A percentile compares a stretch with the other conserved stretches of the same genome.
Evolutionary conservation across 2,329 filamentous ascomycete genomes (phyloP).

Genomic region (Hypoxylon sp.): DNA sequence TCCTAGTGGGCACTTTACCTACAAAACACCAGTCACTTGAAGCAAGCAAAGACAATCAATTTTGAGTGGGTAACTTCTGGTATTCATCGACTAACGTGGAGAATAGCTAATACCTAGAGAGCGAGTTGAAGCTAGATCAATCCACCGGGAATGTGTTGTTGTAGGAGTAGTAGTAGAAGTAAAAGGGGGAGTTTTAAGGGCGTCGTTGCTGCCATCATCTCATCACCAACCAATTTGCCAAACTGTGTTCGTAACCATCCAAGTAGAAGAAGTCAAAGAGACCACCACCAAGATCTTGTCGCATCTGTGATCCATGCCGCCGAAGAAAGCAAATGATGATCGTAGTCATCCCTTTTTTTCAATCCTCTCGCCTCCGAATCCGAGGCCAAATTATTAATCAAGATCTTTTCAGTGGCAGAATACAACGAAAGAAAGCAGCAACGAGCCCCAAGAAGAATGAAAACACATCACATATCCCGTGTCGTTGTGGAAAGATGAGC

Average conservation of each 20-base stretch:
- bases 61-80: conserved; percentile 76
- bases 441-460: conserved; percentile 41
- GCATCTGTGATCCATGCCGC: conserved; percentile 33
- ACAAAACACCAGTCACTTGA: conserved; percentile 13
- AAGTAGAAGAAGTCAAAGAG: conserved; percentile 28
- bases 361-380: conserved; percentile 39
- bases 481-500: conserved; percentile 53
- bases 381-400: conserved; percentile 49
- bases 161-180: too few relatives aligned
- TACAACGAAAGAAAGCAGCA: conserved; percentile 45
- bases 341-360: background rate
- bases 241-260: conserved; percentile 49
- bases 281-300: background rate
- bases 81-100: conserved; percentile 63
- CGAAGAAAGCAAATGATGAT: background rate
- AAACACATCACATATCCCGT: conserved; percentile 46
- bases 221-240: conserved; percentile 42
- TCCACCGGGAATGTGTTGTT: conserved; percentile 42
- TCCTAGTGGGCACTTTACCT: background rate
- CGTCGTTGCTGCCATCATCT: conserved; percentile 46
- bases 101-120: conserved; percentile 73
- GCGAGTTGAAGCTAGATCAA: conserved; percentile 65
- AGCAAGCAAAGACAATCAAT: background rate
- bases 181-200: conserved; percentile 20
- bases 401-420: conserved; percentile 46